Percentiles rank a stretch among this genome's conserved stretches.
These are phyloP conservation scores for Babesia caballi DNA, from an alignment of 169 alveolate species.

Conservation along the genomic window DNA sequence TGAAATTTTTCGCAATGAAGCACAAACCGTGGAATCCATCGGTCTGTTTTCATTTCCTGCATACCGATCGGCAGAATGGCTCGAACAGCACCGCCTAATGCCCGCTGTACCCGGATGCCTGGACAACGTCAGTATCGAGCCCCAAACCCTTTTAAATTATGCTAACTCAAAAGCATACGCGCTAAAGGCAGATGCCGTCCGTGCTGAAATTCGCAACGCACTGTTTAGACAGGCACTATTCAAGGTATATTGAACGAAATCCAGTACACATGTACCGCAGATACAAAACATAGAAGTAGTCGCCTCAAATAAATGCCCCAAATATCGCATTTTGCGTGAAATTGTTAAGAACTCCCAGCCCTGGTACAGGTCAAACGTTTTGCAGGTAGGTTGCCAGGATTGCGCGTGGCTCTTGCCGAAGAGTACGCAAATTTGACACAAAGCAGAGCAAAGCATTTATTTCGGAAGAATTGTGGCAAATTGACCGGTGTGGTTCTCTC, in stretches of 20 bases:
- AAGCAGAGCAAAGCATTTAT: constrained; percentile 31
- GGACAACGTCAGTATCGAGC: constrained; percentile 16
- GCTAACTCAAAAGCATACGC: constrained; percentile 46
- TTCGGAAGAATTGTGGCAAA: constrained; percentile 71
- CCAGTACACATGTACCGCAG: constrained; percentile 18
- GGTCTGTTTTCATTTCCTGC: constrained; percentile 55
- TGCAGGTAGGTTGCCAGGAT: not conserved
- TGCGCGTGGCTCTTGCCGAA: not conserved
- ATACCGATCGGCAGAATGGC: constrained; percentile 56
- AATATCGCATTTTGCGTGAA: constrained; percentile 61
- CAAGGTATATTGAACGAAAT: constrained; percentile 27
- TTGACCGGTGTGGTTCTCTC: constrained; percentile 66
- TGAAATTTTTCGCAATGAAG: not conserved
- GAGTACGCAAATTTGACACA: not conserved
- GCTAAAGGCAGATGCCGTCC: constrained; percentile 51
- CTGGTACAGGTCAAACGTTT: constrained; percentile 3
- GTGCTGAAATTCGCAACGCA: constrained; percentile 59
- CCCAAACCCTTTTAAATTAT: constrained; percentile 24
- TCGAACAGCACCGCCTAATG: constrained; percentile 51
- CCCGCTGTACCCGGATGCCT: constrained; percentile 43
- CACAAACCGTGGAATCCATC: not conserved
- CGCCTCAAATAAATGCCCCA: constrained; percentile 62
- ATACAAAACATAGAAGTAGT: constrained; percentile 76
- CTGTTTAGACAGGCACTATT: constrained; percentile 67
- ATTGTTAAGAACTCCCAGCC: constrained; percentile 37